These are phyloP conservation scores for Colletotrichum higginsianum DNA, from an alignment of 2,329 filamentous ascomycete species.

Conservation along the genomic window DNA sequence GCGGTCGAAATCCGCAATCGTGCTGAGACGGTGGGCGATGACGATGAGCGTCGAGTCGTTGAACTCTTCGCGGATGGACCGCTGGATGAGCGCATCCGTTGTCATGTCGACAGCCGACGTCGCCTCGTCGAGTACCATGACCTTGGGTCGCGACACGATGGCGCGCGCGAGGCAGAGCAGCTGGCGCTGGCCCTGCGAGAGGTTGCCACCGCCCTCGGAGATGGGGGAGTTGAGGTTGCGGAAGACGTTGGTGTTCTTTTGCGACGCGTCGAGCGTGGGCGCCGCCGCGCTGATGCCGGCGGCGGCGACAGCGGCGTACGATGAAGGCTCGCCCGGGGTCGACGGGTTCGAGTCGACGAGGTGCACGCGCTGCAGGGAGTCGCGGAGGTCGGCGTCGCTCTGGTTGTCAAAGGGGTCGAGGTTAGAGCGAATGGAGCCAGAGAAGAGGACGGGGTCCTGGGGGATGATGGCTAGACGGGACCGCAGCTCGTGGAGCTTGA, in stretches of 20 bases:
- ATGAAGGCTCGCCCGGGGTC: constrained; percentile 58
- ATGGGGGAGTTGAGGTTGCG: constrained; percentile 73
- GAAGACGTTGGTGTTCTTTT: constrained; percentile 77
- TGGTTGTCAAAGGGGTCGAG: constrained; percentile 83
- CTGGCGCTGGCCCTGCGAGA: constrained; percentile 83
- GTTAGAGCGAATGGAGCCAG: constrained; percentile 82
- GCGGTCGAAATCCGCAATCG: constrained; percentile 82
- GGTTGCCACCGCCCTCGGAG: constrained; percentile 80
- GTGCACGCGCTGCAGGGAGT: constrained; percentile 79
- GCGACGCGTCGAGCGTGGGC: constrained; percentile 47
- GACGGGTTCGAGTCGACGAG: constrained; percentile 64
- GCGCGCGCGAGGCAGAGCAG: constrained; percentile 82
- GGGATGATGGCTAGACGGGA: constrained; percentile 86
- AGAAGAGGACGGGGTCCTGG: constrained; percentile 85
- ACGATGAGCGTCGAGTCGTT: constrained; percentile 78
- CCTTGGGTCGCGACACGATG: constrained; percentile 79
- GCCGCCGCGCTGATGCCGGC: constrained; percentile 48
- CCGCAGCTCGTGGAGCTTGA: constrained; percentile 78
- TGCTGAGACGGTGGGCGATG: constrained; percentile 82
- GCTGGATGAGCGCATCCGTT: constrained; percentile 82
- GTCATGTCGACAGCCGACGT: constrained; percentile 85
- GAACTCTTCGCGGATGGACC: constrained; percentile 80
- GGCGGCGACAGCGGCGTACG: constrained; percentile 34
- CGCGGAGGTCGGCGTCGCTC: constrained; percentile 76
- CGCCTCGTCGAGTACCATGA: constrained; percentile 87